Evolutionary conservation across 345 rosid species (phyloP).

Genomic region (Ceriops zippeliana): DNA sequence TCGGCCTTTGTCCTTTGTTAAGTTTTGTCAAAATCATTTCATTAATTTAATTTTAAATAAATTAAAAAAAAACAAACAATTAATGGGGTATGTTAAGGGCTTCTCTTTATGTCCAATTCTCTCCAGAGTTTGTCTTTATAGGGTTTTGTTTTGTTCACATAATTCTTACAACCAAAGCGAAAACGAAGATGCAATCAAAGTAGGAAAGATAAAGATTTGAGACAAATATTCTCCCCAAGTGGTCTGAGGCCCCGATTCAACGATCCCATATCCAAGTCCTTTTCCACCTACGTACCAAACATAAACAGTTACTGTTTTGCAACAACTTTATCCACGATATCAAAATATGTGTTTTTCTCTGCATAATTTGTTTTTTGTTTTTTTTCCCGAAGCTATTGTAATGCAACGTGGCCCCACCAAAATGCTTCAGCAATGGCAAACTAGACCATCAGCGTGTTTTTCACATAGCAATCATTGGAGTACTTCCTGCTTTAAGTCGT

Average conservation of each 20-base stretch:
- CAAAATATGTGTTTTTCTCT: slow-evolving; percentile 4
- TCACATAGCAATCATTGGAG: slow-evolving; percentile 32
- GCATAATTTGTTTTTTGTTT: not conserved
- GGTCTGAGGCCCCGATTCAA: slow-evolving; percentile 29
- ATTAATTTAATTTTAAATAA: no score
- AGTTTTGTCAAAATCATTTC: no score
- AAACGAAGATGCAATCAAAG: not conserved
- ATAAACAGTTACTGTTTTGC: slow-evolving; percentile 25
- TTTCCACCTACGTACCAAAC: slow-evolving; percentile 9
- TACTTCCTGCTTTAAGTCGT: no score
- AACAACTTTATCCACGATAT: slow-evolving; percentile 13
- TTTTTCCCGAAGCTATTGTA: slow-evolving; percentile 6
- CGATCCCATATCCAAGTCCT: slow-evolving; percentile 18
- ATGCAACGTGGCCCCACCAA: slow-evolving; percentile 31
- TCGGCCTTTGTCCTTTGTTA: no score
- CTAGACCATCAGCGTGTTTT: slow-evolving; percentile 20
- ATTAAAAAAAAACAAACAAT: not conserved
- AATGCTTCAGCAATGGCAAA: not conserved
- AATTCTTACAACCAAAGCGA: slow-evolving; percentile 11
- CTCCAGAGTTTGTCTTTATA: slow-evolving; percentile 29
- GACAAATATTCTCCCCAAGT: slow-evolving; percentile 35
- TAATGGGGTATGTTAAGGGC: not conserved
- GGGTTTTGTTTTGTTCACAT: slow-evolving; percentile 20
- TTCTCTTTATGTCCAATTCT: not conserved
- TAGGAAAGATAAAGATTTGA: slow-evolving; percentile 19